Conservation (phyloP, 169 alveolate genomes). For the Miamiensis avidus region DNA sequence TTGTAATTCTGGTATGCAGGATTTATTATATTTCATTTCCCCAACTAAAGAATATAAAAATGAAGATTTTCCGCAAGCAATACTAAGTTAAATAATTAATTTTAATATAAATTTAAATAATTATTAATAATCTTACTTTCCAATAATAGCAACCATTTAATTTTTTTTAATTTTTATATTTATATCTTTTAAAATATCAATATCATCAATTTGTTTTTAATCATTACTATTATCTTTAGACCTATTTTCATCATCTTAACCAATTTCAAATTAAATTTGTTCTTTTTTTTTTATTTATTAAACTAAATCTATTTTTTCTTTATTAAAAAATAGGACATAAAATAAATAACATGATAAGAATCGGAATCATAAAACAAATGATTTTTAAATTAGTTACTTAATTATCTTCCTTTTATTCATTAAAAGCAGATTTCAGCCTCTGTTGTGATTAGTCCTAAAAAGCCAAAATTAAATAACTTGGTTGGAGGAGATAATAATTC, state of each 20-base stretch:
- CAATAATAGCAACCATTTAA: constrained; percentile 38
- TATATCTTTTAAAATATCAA: constrained; percentile 13
- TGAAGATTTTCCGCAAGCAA: constrained; percentile 41
- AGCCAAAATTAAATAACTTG: neutral
- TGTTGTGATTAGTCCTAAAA: no score
- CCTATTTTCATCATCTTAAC: neutral
- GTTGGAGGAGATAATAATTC: no score
- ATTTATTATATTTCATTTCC: constrained; percentile 28
- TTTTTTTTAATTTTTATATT: constrained; percentile 21
- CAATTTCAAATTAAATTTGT: neutral
- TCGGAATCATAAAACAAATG: neutral
- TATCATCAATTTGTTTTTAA: neutral
- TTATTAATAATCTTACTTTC: constrained; percentile 26
- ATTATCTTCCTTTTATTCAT: no score
- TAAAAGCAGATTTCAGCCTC: no score
- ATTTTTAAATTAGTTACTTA: no score
- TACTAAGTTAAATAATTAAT: no score
- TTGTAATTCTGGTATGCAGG: constrained; percentile 4
- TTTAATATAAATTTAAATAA: no score
- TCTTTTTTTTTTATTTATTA: no score
- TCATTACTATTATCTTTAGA: neutral
- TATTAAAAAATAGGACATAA: no score
- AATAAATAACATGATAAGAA: no score
- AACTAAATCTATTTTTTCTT: no score
- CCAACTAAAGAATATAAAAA: constrained; percentile 30